These are phyloP conservation scores for Neurospora hispaniola DNA, from an alignment of 495 filamentous ascomycete species.

Conservation along the genomic window DNA sequence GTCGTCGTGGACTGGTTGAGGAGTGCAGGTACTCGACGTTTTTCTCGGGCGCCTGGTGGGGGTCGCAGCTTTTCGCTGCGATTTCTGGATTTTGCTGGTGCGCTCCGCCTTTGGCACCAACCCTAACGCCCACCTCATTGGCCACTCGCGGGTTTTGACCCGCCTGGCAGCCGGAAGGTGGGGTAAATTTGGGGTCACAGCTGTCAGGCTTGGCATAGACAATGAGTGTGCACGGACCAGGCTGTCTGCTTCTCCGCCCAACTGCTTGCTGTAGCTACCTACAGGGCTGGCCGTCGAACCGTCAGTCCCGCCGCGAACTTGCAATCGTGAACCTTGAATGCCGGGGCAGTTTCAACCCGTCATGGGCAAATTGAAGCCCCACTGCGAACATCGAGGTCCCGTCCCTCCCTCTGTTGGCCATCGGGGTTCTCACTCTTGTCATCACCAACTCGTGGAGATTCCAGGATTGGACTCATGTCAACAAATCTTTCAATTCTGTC, in stretches of 20 bases:
- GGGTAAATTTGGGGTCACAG: slow-evolving; percentile 10
- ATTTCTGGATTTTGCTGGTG: slow-evolving; percentile 24
- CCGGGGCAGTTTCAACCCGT: neutral
- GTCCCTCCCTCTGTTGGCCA: neutral
- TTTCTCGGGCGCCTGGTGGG: slow-evolving; percentile 13
- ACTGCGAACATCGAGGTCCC: neutral
- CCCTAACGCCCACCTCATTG: slow-evolving; percentile 14
- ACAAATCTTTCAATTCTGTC: neutral
- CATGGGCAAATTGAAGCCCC: neutral
- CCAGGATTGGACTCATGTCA: neutral
- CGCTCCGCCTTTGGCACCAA: slow-evolving; percentile 15
- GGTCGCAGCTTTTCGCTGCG: slow-evolving; percentile 23
- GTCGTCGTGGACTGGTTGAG: slow-evolving; percentile 20
- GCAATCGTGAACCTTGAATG: neutral
- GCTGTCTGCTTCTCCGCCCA: neutral
- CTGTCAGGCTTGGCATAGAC: slow-evolving; percentile 2
- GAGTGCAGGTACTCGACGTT: slow-evolving; percentile 9
- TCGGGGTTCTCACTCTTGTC: neutral
- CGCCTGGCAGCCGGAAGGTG: slow-evolving; percentile 1
- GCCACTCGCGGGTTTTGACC: neutral
- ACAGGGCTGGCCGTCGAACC: neutral
- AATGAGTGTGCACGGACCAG: neutral
- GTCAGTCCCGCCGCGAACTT: neutral
- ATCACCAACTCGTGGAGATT: neutral
- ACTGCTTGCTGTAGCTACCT: neutral